phyloP scores from a whole-genome alignment of 371 early-diverging fungal genomes.

The Dichotomocladium elegans region DNA sequence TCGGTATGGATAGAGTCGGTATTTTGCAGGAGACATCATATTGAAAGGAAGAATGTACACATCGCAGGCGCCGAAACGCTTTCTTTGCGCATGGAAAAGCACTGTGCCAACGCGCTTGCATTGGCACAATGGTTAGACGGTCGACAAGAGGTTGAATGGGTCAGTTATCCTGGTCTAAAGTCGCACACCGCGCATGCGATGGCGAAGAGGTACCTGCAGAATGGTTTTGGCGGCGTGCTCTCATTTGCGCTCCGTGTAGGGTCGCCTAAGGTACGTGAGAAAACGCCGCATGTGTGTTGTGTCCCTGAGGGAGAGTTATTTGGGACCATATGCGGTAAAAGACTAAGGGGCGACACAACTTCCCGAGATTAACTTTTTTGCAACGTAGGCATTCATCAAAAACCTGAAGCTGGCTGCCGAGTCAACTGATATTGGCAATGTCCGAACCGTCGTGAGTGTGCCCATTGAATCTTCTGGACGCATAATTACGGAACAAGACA shows the following conservation, averaged over 20 bases:
- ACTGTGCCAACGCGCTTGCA: slow-evolving; percentile 68
- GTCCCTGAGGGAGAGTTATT: slow-evolving; percentile 4
- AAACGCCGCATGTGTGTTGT: no score
- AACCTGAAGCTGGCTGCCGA: slow-evolving; percentile 73
- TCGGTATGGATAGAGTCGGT: no score
- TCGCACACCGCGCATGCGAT: slow-evolving; percentile 64
- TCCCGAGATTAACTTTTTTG: no score
- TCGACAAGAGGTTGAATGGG: slow-evolving; percentile 71
- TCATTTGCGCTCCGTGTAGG: slow-evolving; percentile 82
- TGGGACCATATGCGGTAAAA: background rate
- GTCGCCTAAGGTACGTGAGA: no score
- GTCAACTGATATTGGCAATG: slow-evolving; percentile 88
- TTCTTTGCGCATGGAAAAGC: slow-evolving; percentile 81
- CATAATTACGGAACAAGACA: slow-evolving; percentile 78
- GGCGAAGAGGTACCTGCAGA: slow-evolving; percentile 71
- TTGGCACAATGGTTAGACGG: slow-evolving; percentile 76
- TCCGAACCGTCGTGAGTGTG: slow-evolving; percentile 80
- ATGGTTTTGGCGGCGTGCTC: slow-evolving; percentile 82
- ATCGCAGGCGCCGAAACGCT: slow-evolving; percentile 90
- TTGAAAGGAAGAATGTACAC: no score
- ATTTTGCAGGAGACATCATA: no score
- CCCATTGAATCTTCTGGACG: slow-evolving; percentile 83
- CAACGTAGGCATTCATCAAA: slow-evolving; percentile 68
- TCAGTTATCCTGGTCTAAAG: slow-evolving; percentile 80
- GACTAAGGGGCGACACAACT: no score